Conservation (phyloP, 148 eudicot species). For the Amaranthus hypochondriacus region DNA sequence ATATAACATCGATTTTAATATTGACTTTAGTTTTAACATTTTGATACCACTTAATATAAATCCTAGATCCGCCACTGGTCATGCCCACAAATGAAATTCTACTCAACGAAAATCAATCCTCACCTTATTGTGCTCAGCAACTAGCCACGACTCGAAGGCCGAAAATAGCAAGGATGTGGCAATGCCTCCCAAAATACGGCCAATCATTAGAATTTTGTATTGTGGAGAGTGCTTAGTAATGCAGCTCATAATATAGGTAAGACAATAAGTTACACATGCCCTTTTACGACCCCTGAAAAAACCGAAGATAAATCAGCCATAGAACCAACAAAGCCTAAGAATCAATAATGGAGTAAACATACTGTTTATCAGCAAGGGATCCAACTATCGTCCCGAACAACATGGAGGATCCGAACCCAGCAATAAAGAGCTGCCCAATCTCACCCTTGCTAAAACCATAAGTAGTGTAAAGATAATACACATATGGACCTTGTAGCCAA, state of each 20-base stretch:
- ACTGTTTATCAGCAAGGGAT: constrained; percentile 93
- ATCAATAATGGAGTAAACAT: constrained; percentile 6
- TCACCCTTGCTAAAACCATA: constrained; percentile 92
- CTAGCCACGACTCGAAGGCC: constrained; percentile 94
- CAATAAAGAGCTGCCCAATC: constrained; percentile 94
- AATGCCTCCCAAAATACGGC: constrained; percentile 93
- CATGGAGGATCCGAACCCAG: constrained; percentile 99
- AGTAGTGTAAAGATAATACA: constrained; percentile 77
- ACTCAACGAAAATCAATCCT: not conserved
- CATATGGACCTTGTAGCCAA: constrained; percentile 98
- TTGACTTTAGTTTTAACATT: too few species aligned
- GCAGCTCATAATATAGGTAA: constrained; percentile 86
- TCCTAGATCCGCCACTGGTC: not conserved
- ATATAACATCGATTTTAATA: too few species aligned
- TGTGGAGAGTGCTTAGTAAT: constrained; percentile 91
- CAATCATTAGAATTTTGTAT: constrained; percentile 77
- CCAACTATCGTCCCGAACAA: constrained; percentile 92
- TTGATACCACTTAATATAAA: too few species aligned
- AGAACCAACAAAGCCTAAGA: not conserved
- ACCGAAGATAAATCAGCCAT: constrained; percentile 1
- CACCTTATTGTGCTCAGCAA: constrained; percentile 94
- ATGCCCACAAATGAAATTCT: not conserved
- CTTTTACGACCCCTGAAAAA: constrained; percentile 82
- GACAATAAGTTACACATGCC: constrained; percentile 85
- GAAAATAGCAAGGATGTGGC: constrained; percentile 92